These are phyloP conservation scores for Orbilia brochopaga DNA, from an alignment of 2,329 filamentous ascomycete genomes.

Conservation along the genomic window DNA sequence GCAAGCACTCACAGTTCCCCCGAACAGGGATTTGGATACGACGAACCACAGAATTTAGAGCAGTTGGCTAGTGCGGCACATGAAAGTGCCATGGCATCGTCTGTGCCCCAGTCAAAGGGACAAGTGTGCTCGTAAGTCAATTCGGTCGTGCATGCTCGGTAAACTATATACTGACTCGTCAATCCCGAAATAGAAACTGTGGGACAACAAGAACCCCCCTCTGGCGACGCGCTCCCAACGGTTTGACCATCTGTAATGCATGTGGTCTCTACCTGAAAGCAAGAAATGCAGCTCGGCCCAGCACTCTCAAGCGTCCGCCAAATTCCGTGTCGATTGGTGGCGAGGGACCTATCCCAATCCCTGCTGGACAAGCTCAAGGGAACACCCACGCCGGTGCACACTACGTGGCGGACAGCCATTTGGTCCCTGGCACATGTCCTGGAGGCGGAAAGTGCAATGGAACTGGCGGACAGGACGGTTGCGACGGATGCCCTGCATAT, in stretches of 20 bases:
- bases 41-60: conserved; percentile 45
- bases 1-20: conserved; percentile 37
- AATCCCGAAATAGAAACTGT: conserved; percentile 73
- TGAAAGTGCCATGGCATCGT: conserved; percentile 42
- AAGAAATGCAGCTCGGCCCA: conserved; percentile 86
- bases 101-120: conserved; percentile 44
- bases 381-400: conserved; percentile 64
- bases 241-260: conserved; percentile 95
- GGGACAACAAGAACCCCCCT: conserved; percentile 90
- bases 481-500: conserved; percentile 93
- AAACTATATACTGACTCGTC: conserved; percentile 24
- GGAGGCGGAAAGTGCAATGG: conserved; percentile 95
- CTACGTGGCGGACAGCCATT: conserved; percentile 78
- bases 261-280: conserved; percentile 95
- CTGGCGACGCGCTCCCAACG: conserved; percentile 91
- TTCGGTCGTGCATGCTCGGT: not conserved
- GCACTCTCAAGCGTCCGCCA: conserved; percentile 81
- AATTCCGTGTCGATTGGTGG: conserved; percentile 54
- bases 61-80: conserved; percentile 45
- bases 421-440: conserved; percentile 83
- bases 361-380: conserved; percentile 56
- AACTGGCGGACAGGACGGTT: conserved; percentile 91
- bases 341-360: conserved; percentile 54
- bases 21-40: conserved; percentile 37
- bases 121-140: conserved; percentile 49